Conservation (phyloP, 2,329 filamentous ascomycete genomes). For the Pseudogymnoascus sp. region DNA sequence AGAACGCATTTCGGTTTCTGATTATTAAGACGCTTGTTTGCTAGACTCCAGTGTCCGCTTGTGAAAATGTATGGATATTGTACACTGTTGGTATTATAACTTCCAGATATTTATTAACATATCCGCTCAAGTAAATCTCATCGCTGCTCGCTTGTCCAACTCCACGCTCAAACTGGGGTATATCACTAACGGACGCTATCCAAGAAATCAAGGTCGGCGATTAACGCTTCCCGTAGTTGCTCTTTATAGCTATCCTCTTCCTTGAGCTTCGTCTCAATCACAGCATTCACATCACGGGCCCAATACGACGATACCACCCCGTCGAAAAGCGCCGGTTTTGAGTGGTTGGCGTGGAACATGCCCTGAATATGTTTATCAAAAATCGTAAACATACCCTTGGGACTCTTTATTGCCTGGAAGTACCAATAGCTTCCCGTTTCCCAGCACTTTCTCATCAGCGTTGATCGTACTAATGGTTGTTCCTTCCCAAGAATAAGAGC, state of each 20-base stretch:
- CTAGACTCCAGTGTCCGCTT: not conserved
- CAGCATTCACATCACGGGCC: constrained; percentile 8
- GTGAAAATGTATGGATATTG: not conserved
- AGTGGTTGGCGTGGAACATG: constrained; percentile 13
- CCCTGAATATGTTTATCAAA: constrained; percentile 20
- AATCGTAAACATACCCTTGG: constrained; percentile 19
- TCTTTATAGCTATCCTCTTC: constrained; percentile 11
- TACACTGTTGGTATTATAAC: not conserved
- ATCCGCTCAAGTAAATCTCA: not conserved
- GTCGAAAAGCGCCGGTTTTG: constrained; percentile 8
- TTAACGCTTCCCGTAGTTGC: constrained; percentile 9
- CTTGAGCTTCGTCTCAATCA: constrained; percentile 9
- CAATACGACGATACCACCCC: constrained; percentile 12
- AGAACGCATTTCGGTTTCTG: not conserved
- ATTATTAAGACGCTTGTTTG: not conserved
- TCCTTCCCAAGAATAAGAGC: not conserved
- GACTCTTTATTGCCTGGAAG: constrained; percentile 19
- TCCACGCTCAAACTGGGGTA: not conserved
- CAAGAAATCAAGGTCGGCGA: not conserved
- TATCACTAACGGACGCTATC: not conserved
- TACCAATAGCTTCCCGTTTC: constrained; percentile 21
- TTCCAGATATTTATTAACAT: not conserved
- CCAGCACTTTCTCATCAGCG: constrained; percentile 19
- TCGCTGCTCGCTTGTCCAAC: not conserved
- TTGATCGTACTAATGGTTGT: constrained; percentile 6